Conservation (phyloP, 805 yeast species). For the Yamadazyma philogaea region DNA sequence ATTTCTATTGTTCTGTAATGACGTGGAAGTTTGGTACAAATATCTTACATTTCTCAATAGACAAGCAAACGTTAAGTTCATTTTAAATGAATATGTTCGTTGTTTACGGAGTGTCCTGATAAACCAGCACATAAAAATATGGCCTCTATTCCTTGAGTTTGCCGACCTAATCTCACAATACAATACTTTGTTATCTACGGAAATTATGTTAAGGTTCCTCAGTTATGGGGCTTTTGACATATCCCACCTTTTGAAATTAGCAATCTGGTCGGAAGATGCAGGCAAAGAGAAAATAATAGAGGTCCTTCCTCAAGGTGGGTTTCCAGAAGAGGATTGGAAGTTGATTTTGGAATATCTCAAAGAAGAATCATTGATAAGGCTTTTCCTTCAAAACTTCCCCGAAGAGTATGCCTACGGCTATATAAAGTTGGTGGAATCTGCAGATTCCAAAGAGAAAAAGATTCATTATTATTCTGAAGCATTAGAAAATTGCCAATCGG, state of each 20-base stretch:
- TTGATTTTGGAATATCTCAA: slow-evolving; percentile 23
- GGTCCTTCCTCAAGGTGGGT: not conserved
- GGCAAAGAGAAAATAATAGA: not conserved
- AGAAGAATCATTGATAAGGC: slow-evolving; percentile 2
- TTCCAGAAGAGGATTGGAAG: slow-evolving; percentile 21
- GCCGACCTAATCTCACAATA: slow-evolving; percentile 33
- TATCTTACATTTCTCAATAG: slow-evolving; percentile 9
- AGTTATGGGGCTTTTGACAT: slow-evolving; percentile 11
- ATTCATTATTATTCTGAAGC: slow-evolving; percentile 46
- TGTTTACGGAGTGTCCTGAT: slow-evolving; percentile 7
- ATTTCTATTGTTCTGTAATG: slow-evolving; percentile 12
- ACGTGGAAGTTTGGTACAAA: slow-evolving; percentile 8
- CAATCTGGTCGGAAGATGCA: not conserved
- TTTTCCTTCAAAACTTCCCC: slow-evolving; percentile 40
- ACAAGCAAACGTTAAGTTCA: slow-evolving; percentile 7
- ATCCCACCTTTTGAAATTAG: slow-evolving; percentile 7
- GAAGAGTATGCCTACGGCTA: slow-evolving; percentile 56
- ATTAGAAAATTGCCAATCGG: slow-evolving; percentile 43
- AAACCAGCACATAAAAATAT: slow-evolving; percentile 13
- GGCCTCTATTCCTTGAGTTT: slow-evolving; percentile 52
- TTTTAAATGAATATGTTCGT: slow-evolving; percentile 10
- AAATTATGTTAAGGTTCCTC: slow-evolving; percentile 8
- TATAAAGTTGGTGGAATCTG: slow-evolving; percentile 39
- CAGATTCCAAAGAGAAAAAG: slow-evolving; percentile 24
- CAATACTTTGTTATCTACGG: not conserved